phyloP scores from a whole-genome alignment of 2,329 filamentous ascomycete genomes.

The Colletotrichum tofieldiae region DNA sequence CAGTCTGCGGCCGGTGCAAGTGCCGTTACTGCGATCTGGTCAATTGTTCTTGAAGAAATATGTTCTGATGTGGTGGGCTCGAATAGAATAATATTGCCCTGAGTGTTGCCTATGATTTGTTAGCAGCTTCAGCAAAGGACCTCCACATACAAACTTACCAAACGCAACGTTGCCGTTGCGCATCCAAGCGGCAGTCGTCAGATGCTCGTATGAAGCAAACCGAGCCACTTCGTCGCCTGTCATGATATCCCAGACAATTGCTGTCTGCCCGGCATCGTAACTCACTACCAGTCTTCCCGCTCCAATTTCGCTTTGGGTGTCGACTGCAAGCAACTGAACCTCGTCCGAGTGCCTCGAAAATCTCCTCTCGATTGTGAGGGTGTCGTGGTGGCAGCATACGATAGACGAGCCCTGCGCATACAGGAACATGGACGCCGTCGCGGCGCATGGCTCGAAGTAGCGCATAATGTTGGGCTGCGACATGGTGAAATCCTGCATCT shows the following conservation, averaged over 20 bases:
- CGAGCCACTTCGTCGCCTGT: conserved; percentile 91
- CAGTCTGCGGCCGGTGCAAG: conserved; percentile 91
- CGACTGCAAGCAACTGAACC: conserved; percentile 87
- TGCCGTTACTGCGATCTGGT: conserved; percentile 94
- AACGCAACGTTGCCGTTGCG: conserved; percentile 96
- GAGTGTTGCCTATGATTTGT: conserved; percentile 80
- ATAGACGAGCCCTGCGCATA: conserved; percentile 88
- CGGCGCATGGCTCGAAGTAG: conserved; percentile 88
- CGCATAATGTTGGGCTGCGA: conserved; percentile 64
- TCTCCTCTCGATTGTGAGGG: conserved; percentile 86
- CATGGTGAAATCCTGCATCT: conserved; percentile 69
- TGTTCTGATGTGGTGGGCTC: conserved; percentile 95
- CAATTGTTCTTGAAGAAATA: conserved; percentile 89
- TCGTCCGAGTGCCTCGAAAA: conserved; percentile 90
- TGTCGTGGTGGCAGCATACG: conserved; percentile 93
- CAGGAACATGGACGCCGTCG: conserved; percentile 91
- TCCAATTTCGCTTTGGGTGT: conserved; percentile 91
- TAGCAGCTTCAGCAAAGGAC: conserved; percentile 45
- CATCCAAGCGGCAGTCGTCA: conserved; percentile 94
- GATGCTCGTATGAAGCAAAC: conserved; percentile 92
- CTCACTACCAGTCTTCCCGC: conserved; percentile 90
- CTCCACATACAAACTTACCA: conserved; percentile 72
- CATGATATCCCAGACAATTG: conserved; percentile 97
- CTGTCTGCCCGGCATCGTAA: conserved; percentile 91
- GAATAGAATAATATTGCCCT: conserved; percentile 95